Evolutionary conservation across 176 grass and related monocot genomes (phyloP), one percentile per base, ranked within the genome.

Genomic region (Oryza glumipatula): DNA sequence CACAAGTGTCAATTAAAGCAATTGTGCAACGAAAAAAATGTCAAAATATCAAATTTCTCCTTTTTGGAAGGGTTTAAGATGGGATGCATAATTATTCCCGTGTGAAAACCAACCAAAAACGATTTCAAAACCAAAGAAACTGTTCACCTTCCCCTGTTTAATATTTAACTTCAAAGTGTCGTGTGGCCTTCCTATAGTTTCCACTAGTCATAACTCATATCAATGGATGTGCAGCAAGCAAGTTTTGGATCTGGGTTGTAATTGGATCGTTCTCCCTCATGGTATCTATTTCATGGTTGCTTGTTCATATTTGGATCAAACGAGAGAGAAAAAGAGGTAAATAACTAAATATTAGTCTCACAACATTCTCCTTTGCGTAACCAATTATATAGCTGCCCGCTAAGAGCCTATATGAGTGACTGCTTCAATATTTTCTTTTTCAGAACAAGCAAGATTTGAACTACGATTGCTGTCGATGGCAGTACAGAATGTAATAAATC

Each of bases 301-400:
- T 89, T 77, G 66, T 89, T 70, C 88, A 85, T 85, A 89, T 89
- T 45, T 89, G 88, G 88, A 85, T 89, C 32, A 85, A 72, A 71
- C 85, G 72, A 65, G 77, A 89, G 79, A 69, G 54, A 65, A 80
- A 80, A 85, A 85, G 88, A 89, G 83, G 83, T 89, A 67, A 23
- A 63, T n/a, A 63, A 8, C 6, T 23, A 77, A 48, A 15, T 54
- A 77, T 3, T 52, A 68, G 26, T n/a, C 54, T 71, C 26, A 28
- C 13, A 47, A 43, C 21, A 16, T 47, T 78, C 65, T 71, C 17
- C 32, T 48, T 80, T 76, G 64, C 28, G 33, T 39, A 75, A 76
- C 65, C 74, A 3, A 83, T 68, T 56, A 23, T 45, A 47, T 70
- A 44, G 24, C 11, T 79, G 47, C 69, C 43, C 44, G 14, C 0